Evolutionary conservation across 768 basidiomycete species (phyloP), one percentile per base, ranked within the genome.

Genomic region (Russula emetica): DNA sequence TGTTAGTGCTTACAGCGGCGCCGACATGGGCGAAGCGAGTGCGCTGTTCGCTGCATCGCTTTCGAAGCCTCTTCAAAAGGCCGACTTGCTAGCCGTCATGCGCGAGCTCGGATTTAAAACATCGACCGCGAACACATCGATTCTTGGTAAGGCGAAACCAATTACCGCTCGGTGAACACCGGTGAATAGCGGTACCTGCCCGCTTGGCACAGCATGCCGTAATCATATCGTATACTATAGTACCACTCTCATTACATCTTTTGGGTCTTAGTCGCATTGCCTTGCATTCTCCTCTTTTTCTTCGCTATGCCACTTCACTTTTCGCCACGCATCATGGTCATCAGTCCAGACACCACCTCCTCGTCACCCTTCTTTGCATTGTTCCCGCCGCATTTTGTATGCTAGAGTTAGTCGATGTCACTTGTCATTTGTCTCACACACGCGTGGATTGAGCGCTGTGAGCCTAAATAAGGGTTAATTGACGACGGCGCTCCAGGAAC

Each of bases 81-180:
- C 85, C 26, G 94, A 94, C 73, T 78, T 97, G 36, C 78, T 94
- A 62, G 78, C 85, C 73, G 78, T 78, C 26, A 87, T 97, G 84
- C 87, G 88, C 45, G 86, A 90, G 71, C 81, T 97, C 62, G 94
- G 94, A 30, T 96, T 97, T 82, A 93, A 86, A 81, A 92, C 90
- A 26, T 85, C 89, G 20, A 85, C 88, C 18, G 80, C 84, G 67
- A 51, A 87, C 82, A 69, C 85, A 81, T 40, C 63, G 22, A 28
- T 16, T 24, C 55, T 58, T 53, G 53, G 59, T 5, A 62, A 60
- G 56, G 58, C 61, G 38, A 68, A 61, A 45, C 30, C 58, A 18
- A 55, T 63, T 5, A 58, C 52, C 24, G 24, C 55, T 24, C 65
- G 68, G 59, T 67, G 58, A 67, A 42, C 32, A 45, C n/a, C 44